Base-by-base conservation (phyloP, 192 early-diverging fungal species). In the Rhizophlyctis rosea region DNA sequence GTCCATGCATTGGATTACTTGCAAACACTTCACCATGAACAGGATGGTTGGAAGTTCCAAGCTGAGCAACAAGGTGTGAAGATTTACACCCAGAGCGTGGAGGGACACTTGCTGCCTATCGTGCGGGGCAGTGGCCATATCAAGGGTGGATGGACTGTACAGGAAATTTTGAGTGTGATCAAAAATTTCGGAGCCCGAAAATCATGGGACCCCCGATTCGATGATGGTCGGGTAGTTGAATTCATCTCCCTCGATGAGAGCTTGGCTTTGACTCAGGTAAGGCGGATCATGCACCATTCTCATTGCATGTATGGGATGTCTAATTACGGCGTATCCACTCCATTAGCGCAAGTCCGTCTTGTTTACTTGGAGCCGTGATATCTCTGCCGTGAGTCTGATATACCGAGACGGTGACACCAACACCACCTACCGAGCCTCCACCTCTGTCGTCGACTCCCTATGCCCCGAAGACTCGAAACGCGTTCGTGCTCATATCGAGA, bases 141-240 rank as follows among this genome's bases (percentile, higher is more conserved):
- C 34, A 7, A n/a, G 27, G 74, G 64, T 18, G 52, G 50, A 25
- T 72, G 47, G 34, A 62, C 78, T 34, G 33, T 64, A 4, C 57
- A 71, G 48, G 70, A 80, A 60, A 39, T 74, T 3, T 60, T 76
- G 3, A 64, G 59, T 32, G 73, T 80, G 2, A 63, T 80, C 25
- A 55, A 65, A 21, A 67, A 54, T 57, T 13, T 65, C 4, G 47
- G 50, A n/a, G 61, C 61, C 28, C 18, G 78, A 5, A 76, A 76
- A 33, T 64, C 35, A 2, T 80, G 59, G 75, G 75, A 76, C 49
- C 62, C 39, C n/a, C 67, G 75, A 11, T 76, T 73, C 34, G 75
- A 76, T 21, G 44, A 57, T 24, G 66, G 70, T 2, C 27, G 56
- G 14, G 59, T 56, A 36, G 54, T 71, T 34, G 44, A 59, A 50